These are phyloP conservation scores for Wickerhamomyces rabaulensis DNA, from an alignment of 805 yeast genomes.

Conservation along the genomic window DNA sequence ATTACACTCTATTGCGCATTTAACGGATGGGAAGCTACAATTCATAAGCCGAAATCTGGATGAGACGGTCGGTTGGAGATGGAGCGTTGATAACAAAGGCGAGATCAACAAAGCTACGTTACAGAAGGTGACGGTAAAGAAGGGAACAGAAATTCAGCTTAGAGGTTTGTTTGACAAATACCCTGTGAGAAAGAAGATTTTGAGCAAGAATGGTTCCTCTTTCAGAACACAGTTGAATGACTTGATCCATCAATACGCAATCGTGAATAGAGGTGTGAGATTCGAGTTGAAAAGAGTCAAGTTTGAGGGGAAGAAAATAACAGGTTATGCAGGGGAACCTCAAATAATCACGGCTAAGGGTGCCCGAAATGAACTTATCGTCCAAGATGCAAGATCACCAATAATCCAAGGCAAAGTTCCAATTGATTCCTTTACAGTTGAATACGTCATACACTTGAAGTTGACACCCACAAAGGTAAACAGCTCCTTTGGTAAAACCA, in stretches of 20 bases:
- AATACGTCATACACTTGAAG: neutral
- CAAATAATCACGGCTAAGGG: neutral
- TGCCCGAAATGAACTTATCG: neutral
- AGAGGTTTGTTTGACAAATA: conserved; percentile 27
- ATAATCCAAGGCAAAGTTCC: neutral
- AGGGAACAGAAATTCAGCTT: conserved; percentile 33
- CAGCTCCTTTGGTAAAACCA: neutral
- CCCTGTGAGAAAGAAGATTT: conserved; percentile 29
- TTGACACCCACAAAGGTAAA: too few species aligned
- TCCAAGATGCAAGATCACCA: neutral
- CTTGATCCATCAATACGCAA: conserved; percentile 26
- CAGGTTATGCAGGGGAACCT: neutral
- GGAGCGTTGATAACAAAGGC: conserved; percentile 2
- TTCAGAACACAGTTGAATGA: neutral
- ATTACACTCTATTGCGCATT: conserved; percentile 31
- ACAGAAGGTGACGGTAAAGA: conserved; percentile 12
- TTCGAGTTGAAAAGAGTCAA: conserved; percentile 20
- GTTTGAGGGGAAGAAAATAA: neutral
- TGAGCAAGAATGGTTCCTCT: conserved; percentile 15
- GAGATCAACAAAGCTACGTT: conserved; percentile 40
- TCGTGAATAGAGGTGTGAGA: conserved; percentile 26
- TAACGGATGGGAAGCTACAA: conserved; percentile 23
- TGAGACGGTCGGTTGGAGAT: neutral
- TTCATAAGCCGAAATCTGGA: conserved; percentile 27
- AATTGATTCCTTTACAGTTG: neutral